Evolutionary conservation across 1,139 yeast genomes (phyloP), one percentile per base, ranked within the genome.

Genomic region (Kodamaea sp.): DNA sequence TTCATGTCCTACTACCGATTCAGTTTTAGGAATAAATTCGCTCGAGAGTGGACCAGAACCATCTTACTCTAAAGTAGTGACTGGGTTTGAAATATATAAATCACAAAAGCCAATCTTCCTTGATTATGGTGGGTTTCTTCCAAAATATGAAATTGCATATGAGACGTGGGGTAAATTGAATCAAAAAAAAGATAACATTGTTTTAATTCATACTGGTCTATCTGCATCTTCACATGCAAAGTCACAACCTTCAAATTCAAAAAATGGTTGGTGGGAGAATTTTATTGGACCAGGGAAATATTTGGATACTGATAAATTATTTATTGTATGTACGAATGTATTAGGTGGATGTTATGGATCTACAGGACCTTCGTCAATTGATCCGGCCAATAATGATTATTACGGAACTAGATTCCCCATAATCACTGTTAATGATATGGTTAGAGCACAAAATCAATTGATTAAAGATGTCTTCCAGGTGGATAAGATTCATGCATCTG

Each of bases 181-280:
- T 29, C 37, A 43, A 6, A 73, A 68, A 32, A 78, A 67, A 46
- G 76, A 85, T 11, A 89, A 89, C 56, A 85, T 89, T 10, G 75
- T 89, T 24, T 67, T 90, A 29, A 65, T 89, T 7, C 97, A 89
- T 55, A 90, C 97, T 0, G 97, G 97, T 0, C 71, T 89, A 27
- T 86, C 95, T 0, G 96, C 97, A 0, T 85, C 95, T 0, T 86
- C 96, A 1, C 97, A 89, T 62, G 97, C 96, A n/a, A 85, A 79
- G 53, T 85, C 96, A 3, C 95, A 87, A 46, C 67, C 73, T 0
- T 68, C 75, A 28, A 89, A 89, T 57, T 58, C 77, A 3, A 78
- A 78, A 47, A 79, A 81, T 5, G 97, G 97, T 8, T 89, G 97
- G 97, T 89, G 97, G 97, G 97, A 89, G 55, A 74, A 80, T 40